Conservation (phyloP, 345 rosid species). For the Eutrema heterophyllum region DNA sequence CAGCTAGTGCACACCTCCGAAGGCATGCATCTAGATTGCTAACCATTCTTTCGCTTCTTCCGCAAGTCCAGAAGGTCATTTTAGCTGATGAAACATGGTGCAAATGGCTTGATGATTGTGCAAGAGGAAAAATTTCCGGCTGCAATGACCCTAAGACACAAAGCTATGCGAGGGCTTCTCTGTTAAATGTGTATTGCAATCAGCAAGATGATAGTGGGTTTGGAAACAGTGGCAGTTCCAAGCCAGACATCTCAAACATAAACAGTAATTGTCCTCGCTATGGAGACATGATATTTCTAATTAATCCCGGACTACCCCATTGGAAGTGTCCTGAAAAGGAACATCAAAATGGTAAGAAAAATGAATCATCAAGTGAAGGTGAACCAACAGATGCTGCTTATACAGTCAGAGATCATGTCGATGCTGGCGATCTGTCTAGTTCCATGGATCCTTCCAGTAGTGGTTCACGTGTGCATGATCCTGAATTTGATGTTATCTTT, state of each 20-base stretch:
- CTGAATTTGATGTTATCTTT: conserved; percentile 80
- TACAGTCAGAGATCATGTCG: conserved; percentile 24
- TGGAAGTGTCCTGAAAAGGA: conserved; percentile 63
- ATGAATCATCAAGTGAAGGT: conserved; percentile 24
- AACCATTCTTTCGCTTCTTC: conserved; percentile 78
- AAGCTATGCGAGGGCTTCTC: conserved; percentile 88
- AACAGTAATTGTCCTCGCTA: conserved; percentile 55
- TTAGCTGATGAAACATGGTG: conserved; percentile 65
- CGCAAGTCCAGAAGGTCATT: conserved; percentile 65
- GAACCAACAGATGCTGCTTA: conserved; percentile 27
- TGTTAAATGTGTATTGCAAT: conserved; percentile 65
- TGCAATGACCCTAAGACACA: conserved; percentile 76
- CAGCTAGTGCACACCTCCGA: conserved; percentile 85
- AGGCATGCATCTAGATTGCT: conserved; percentile 92
- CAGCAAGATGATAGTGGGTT: conserved; percentile 36
- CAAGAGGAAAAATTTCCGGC: conserved; percentile 62
- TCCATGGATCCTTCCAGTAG: conserved; percentile 31
- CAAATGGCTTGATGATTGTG: conserved; percentile 96
- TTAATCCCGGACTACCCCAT: conserved; percentile 78
- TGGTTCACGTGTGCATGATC: conserved; percentile 38
- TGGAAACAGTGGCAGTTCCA: conserved; percentile 29
- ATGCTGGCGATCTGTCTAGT: conserved; percentile 28
- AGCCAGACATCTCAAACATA: conserved; percentile 33
- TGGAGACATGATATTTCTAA: conserved; percentile 66
- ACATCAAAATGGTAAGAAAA: conserved; percentile 28